Base-by-base conservation (phyloP, 2,329 filamentous ascomycete genomes). In the Penicillium sp. region DNA sequence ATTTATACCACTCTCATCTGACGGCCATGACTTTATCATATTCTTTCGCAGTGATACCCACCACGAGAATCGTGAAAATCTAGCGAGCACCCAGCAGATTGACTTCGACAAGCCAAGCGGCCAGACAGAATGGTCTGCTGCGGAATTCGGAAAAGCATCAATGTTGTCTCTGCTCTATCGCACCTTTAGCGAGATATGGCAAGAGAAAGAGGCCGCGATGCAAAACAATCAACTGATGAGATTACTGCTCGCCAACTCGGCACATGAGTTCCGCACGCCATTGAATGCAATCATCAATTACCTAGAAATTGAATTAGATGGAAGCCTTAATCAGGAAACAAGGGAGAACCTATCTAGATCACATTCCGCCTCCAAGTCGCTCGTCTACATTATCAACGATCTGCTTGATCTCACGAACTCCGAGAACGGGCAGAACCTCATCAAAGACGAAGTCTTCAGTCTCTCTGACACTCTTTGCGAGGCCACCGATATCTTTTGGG, bases 201-300 rank as follows among this genome's bases (percentile, higher is more conserved):
- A 90, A 54, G 89, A 95, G 67, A 95, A 95, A 61, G 90, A 95
- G 69, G 85, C 85, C 1, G 88, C 89, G 0, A 67, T 95, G 51
- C 87, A 94, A 64, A 93, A 79, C 67, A 94, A 87, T 62, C 87
- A 91, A 57, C 76, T 95, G 3, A 95, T 89, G 2, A 80, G 83
- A 45, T 72, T 96, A 4, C 71, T 96, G 1, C 78, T 95, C 15
- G 88, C 90, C 4, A 95, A 95, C 61, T 94, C 90, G 0, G 90
- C 90, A 0, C 91, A 95, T 60, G 90, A 95, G 74, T 90, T 95
- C 12, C 85, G 91, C 45, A 95, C 90, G 0, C 90, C 90, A 0
- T 75, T 95, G 2, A 95, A 95, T 62, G 90, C 90, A n/a, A 95
- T 95, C 63, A 95, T 95, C 72, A 95, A 95, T 61, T 95, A 94